Percentiles rank a stretch among this genome's conserved stretches.
phyloP scores from a whole-genome alignment of 129 eudicot genomes.

The Pulicaria dysenterica region DNA sequence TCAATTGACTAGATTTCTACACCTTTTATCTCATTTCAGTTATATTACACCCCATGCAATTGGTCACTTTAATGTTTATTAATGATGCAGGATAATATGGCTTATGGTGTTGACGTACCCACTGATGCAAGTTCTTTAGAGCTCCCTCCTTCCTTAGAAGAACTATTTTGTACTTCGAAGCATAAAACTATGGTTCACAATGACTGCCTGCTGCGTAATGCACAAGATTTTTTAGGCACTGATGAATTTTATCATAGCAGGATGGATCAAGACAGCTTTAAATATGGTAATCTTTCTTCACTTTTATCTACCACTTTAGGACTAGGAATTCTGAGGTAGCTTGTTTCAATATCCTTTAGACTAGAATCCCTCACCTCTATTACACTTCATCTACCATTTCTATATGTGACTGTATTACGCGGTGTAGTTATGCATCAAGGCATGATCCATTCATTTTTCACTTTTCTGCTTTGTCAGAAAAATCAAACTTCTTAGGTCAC shows the following conservation, averaged over 20 bases:
- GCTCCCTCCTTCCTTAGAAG: conserved; percentile 39
- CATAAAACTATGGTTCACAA: conserved; percentile 26
- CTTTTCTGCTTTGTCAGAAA: conserved; percentile 36
- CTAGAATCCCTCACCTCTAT: neutral
- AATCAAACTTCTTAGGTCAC: conserved; percentile 44
- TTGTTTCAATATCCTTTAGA: neutral
- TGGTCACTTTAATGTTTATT: conserved; percentile 19
- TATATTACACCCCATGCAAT: conserved; percentile 27
- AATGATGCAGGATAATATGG: conserved; percentile 46
- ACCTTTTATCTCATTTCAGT: neutral
- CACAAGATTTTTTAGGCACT: conserved; percentile 31
- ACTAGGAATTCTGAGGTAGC: conserved; percentile 3
- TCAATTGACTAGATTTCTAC: neutral
- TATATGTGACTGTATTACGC: neutral
- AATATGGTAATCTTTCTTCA: conserved; percentile 45
- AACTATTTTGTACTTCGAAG: conserved; percentile 29
- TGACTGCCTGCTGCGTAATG: conserved; percentile 31
- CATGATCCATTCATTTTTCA: conserved; percentile 24
- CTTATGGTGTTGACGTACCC: conserved; percentile 43
- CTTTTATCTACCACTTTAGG: conserved; percentile 9
- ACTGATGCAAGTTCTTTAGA: conserved; percentile 32
- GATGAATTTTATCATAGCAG: conserved; percentile 40
- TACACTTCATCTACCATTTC: neutral
- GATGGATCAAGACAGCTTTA: conserved; percentile 37
- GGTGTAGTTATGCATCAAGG: conserved; percentile 19